These are phyloP conservation scores for Xylariaceae sp. DNA, from an alignment of 2,329 filamentous ascomycete species.

Conservation along the genomic window DNA sequence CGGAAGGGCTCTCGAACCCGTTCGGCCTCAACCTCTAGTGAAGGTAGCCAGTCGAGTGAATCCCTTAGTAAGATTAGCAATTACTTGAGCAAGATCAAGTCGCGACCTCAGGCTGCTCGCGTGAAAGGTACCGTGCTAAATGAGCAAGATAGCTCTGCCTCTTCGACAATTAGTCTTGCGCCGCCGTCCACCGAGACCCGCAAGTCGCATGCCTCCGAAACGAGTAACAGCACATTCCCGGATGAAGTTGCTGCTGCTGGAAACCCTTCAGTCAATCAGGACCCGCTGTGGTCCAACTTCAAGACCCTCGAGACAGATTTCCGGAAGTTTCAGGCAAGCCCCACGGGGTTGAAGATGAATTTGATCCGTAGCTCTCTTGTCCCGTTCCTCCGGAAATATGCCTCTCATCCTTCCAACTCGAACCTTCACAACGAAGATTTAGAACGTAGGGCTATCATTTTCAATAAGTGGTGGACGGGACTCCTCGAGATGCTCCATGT, in stretches of 20 bases:
- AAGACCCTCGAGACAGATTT: constrained; percentile 50
- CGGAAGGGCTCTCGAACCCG: constrained; percentile 33
- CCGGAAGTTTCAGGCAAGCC: constrained; percentile 63
- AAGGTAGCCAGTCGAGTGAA: constrained; percentile 35
- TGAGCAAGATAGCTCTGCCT: constrained; percentile 41
- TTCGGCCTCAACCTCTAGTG: constrained; percentile 30
- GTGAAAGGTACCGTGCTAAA: constrained; percentile 34
- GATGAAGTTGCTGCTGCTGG: constrained; percentile 24
- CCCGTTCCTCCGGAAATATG: constrained; percentile 71
- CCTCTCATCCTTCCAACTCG: constrained; percentile 61
- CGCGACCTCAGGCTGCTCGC: constrained; percentile 42
- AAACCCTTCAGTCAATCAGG: constrained; percentile 36
- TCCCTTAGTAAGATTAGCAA: constrained; percentile 33
- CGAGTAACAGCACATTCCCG: constrained; percentile 31
- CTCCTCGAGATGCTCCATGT: constrained; percentile 79
- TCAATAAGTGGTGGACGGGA: constrained; percentile 88
- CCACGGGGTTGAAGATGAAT: constrained; percentile 67
- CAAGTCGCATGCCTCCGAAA: constrained; percentile 33
- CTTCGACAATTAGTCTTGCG: constrained; percentile 44
- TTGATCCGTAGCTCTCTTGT: constrained; percentile 68
- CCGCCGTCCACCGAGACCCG: constrained; percentile 39
- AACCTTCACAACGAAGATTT: constrained; percentile 72
- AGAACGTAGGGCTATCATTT: constrained; percentile 70
- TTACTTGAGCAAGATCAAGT: constrained; percentile 52
- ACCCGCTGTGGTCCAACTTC: constrained; percentile 54